Percentiles rank a stretch among this genome's conserved stretches.
Evolutionary conservation across 768 basidiomycete species (phyloP).

Genomic region (Termitomyces sp.): DNA sequence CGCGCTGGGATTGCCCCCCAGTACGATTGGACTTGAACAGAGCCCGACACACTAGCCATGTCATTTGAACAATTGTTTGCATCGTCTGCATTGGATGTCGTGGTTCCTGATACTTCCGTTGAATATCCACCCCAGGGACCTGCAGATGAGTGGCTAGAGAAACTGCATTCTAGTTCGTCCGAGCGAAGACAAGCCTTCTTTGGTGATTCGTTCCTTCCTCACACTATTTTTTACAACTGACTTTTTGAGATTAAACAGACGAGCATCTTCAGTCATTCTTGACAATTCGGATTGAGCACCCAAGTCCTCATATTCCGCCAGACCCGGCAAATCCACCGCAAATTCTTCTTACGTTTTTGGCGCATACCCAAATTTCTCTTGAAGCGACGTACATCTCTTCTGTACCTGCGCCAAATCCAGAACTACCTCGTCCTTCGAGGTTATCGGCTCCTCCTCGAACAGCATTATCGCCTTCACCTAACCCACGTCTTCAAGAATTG

Average conservation of each 20-base stretch:
- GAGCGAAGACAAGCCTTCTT: constrained; percentile 71
- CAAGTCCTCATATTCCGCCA: constrained; percentile 28
- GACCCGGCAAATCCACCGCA: constrained; percentile 36
- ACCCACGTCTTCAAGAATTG: constrained; percentile 25
- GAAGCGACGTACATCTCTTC: constrained; percentile 78
- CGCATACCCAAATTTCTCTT: constrained; percentile 70
- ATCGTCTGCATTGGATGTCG: constrained; percentile 51
- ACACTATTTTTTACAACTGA: constrained; percentile 8
- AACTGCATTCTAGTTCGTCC: constrained; percentile 31
- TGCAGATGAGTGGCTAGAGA: constrained; percentile 52
- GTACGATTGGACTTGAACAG: not conserved
- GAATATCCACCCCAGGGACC: constrained; percentile 45
- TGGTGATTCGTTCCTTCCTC: constrained; percentile 37
- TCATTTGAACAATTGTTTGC: constrained; percentile 61
- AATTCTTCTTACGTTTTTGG: constrained; percentile 51
- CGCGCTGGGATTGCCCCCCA: not conserved
- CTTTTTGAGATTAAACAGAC: constrained; percentile 31
- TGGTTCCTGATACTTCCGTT: constrained; percentile 59
- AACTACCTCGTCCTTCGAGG: constrained; percentile 30
- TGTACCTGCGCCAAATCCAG: constrained; percentile 27
- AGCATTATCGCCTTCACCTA: constrained; percentile 37
- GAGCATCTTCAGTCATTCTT: constrained; percentile 49
- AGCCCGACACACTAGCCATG: constrained; percentile 16
- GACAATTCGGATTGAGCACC: constrained; percentile 55
- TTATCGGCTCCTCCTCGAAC: constrained; percentile 50